These are phyloP conservation scores for Metarhizium brunneum DNA, from an alignment of 2,329 filamentous ascomycete species.

Conservation along the genomic window DNA sequence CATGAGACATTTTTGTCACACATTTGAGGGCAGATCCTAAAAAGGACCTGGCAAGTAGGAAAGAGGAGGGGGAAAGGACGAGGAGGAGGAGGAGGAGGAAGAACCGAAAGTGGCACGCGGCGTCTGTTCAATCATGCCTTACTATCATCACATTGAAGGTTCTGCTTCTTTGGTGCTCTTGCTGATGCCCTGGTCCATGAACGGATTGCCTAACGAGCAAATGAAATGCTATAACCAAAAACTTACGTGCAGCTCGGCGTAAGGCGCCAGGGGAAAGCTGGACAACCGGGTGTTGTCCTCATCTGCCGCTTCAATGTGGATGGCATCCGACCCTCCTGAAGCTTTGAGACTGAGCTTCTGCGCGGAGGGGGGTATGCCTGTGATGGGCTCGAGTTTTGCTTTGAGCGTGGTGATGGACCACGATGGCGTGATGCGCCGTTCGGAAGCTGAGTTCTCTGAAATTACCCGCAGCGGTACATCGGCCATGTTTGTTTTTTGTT, in stretches of 20 bases:
- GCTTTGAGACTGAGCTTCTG: constrained; percentile 69
- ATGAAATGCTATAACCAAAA: constrained; percentile 10
- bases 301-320: constrained; percentile 58
- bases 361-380: constrained; percentile 72
- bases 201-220: constrained; percentile 6
- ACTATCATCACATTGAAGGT: neutral
- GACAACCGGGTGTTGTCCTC: constrained; percentile 62
- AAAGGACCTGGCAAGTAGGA: neutral
- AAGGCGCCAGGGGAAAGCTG: constrained; percentile 58
- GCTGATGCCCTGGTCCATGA: constrained; percentile 2
- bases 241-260: constrained; percentile 75
- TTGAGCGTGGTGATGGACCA: constrained; percentile 85
- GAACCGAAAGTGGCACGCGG: neutral
- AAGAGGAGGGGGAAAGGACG: neutral
- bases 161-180: neutral
- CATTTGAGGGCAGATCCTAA: neutral
- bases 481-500: constrained; percentile 35
- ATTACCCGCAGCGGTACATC: constrained; percentile 69
- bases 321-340: constrained; percentile 40
- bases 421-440: constrained; percentile 83
- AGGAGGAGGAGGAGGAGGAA: neutral
- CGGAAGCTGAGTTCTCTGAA: constrained; percentile 70
- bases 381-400: constrained; percentile 82
- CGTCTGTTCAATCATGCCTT: neutral
- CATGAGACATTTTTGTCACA: constrained; percentile 10